phyloP scores from a whole-genome alignment of 495 filamentous ascomycete species.

The Hapsidospora chrysogenum region DNA sequence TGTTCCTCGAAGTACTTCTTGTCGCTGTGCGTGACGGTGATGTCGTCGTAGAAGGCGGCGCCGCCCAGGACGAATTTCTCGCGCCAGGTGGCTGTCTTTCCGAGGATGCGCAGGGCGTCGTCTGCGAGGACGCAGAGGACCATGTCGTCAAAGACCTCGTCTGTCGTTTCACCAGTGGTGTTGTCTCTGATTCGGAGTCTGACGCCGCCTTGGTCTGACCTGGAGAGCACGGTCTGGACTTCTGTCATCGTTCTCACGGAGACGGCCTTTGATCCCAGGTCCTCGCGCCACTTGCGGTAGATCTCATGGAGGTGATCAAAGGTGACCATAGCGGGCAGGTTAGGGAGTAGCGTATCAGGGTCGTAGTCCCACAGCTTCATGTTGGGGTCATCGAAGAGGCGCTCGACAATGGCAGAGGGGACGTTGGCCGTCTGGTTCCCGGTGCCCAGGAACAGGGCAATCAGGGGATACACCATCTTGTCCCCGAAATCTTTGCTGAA shows the following conservation, averaged over 20 bases:
- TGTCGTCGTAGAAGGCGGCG: slow-evolving; percentile 66
- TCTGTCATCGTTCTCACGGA: slow-evolving; percentile 46
- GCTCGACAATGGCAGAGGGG: slow-evolving; percentile 54
- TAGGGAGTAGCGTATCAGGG: slow-evolving; percentile 47
- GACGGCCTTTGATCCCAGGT: slow-evolving; percentile 45
- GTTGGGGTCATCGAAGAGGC: slow-evolving; percentile 56
- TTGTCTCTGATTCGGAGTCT: slow-evolving; percentile 21
- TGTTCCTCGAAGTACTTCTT: slow-evolving; percentile 55
- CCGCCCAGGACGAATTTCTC: slow-evolving; percentile 54
- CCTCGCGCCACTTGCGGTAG: slow-evolving; percentile 49
- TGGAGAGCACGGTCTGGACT: slow-evolving; percentile 36
- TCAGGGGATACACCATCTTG: slow-evolving; percentile 51
- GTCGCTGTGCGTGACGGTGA: slow-evolving; percentile 72
- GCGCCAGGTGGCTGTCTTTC: slow-evolving; percentile 39
- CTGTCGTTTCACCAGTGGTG: slow-evolving; percentile 6
- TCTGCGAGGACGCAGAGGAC: slow-evolving; percentile 65
- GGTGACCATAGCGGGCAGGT: slow-evolving; percentile 64
- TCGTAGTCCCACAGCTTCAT: slow-evolving; percentile 66
- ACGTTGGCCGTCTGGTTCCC: slow-evolving; percentile 70
- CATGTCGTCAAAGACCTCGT: slow-evolving; percentile 49
- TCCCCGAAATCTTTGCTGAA: slow-evolving; percentile 63
- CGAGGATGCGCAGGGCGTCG: slow-evolving; percentile 49
- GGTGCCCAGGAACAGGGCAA: slow-evolving; percentile 66
- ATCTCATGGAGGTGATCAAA: slow-evolving; percentile 62
- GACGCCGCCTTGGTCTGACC: slow-evolving; percentile 42